Evolutionary conservation across 2,329 filamentous ascomycete species (phyloP).

Genomic region (Exophiala mesophila): DNA sequence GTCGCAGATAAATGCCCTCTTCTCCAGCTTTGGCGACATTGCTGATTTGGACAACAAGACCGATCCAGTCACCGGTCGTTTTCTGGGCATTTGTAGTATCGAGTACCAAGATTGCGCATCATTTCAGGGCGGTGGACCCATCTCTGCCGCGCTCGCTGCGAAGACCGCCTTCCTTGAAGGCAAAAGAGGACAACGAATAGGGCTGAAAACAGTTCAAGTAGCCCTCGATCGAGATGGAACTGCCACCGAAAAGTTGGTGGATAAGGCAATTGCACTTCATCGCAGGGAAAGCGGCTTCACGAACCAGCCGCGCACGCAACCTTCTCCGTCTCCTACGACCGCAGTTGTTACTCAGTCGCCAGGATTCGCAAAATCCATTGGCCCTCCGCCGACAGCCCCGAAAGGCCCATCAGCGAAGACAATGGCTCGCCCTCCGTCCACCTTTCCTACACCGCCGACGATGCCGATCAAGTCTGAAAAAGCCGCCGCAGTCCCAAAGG

Average conservation of each 20-base stretch:
- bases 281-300: constrained; percentile 47
- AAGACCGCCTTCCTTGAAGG: constrained; percentile 68
- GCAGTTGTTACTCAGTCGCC: constrained; percentile 29
- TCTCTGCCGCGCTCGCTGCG: constrained; percentile 74
- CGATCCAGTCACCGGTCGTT: constrained; percentile 89
- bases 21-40: constrained; percentile 79
- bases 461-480: constrained; percentile 24
- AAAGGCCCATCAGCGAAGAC: constrained; percentile 68
- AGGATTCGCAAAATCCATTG: constrained; percentile 46
- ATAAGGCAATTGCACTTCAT: constrained; percentile 65
- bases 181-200: constrained; percentile 75
- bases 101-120: constrained; percentile 70
- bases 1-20: constrained; percentile 68
- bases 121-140: constrained; percentile 47
- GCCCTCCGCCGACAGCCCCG: constrained; percentile 76
- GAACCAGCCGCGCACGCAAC: constrained; percentile 27
- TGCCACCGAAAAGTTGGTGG: constrained; percentile 72
- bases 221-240: constrained; percentile 85
- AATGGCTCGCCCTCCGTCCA: constrained; percentile 31
- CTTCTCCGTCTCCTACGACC: constrained; percentile 20
- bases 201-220: constrained; percentile 70
- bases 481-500: constrained; percentile 29
- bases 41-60: constrained; percentile 89
- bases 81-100: constrained; percentile 88
- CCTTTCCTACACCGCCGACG: constrained; percentile 16